These are phyloP conservation scores for Saccharomyces pastorianus DNA, from an alignment of 1,139 yeast genomes.

Conservation along the genomic window DNA sequence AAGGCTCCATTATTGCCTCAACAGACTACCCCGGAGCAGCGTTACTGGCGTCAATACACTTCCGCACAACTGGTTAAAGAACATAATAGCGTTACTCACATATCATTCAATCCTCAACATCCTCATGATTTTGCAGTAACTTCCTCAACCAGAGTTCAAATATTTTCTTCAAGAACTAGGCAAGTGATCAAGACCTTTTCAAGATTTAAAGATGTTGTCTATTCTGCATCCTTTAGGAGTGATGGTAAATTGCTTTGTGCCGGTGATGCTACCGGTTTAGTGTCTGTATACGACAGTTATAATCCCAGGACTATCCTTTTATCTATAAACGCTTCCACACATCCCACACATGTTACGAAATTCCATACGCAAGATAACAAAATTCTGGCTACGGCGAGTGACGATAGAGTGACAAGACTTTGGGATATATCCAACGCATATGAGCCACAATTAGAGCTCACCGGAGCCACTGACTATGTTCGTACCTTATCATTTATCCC, in stretches of 20 bases:
- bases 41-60: conserved; percentile 77
- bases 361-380: conserved; percentile 56
- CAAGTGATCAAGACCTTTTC: conserved; percentile 85
- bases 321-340: conserved; percentile 70
- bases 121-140: conserved; percentile 95
- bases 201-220: conserved; percentile 85
- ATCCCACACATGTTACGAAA: conserved; percentile 91
- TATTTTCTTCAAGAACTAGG: conserved; percentile 85
- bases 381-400: conserved; percentile 81
- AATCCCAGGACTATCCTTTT: conserved; percentile 74
- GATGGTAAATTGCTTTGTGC: conserved; percentile 87
- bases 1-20: conserved; percentile 73
- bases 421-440: conserved; percentile 80
- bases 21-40: conserved; percentile 86
- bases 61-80: conserved; percentile 89
- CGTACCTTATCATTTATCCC: conserved; percentile 78
- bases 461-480: conserved; percentile 81
- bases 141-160: conserved; percentile 83
- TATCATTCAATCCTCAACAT: conserved; percentile 74
- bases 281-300: conserved; percentile 73
- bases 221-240: conserved; percentile 38
- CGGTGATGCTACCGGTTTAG: conserved; percentile 81
- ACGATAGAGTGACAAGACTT: conserved; percentile 76
- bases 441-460: conserved; percentile 56
- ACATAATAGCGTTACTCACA: conserved; percentile 82